Evolutionary conservation across 192 early-diverging fungal species (phyloP), one percentile per base, ranked within the genome.

Genomic region (Backusella parvicylindrica): DNA sequence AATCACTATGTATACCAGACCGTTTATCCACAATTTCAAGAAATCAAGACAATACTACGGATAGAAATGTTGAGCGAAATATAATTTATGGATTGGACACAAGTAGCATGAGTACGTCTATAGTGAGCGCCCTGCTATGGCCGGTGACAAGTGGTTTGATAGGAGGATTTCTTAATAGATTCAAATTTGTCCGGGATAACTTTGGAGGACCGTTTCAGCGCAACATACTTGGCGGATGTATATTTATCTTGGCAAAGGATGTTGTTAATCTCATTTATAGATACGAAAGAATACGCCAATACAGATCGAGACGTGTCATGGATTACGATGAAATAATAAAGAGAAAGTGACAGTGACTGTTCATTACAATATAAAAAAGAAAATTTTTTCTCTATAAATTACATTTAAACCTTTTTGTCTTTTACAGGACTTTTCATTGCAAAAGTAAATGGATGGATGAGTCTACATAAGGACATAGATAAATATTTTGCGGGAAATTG

Each of bases 101-200:
- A 6, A 35, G 33, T 5, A 43, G 68, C 30, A 18, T 89, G 23
- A 85, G 88, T 26, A 82, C 85, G 30, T 89, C 84, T 5, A 87
- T 91, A 32, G 84, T 91, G 7, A 89, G 90, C 47, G 90, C 90
- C 13, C 73, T 93, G 9, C 69, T 89, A 35, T 84, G 90, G 71
- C 91, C 91, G 21, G 85, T 84, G 3, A 88, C 91, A 18, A 89
- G 89, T 23, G 86, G 89, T 0, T 76, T 89, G 63, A 78, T 89
- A 35, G 91, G 91, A 35, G 66, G 64, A 0, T 71, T 70, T 41
- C 53, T 77, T 2, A 36, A 18, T 70, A 36, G 60, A 31, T 64
- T 71, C 30, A 78, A 73, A 26, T 56, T 37, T 23, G 26, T 81
- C 0, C 36, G 68, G 18, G 49, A 73, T 3, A 30, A 74, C 26